These are phyloP conservation scores for Termitomyces sp. DNA, from an alignment of 768 basidiomycete species.

Conservation along the genomic window DNA sequence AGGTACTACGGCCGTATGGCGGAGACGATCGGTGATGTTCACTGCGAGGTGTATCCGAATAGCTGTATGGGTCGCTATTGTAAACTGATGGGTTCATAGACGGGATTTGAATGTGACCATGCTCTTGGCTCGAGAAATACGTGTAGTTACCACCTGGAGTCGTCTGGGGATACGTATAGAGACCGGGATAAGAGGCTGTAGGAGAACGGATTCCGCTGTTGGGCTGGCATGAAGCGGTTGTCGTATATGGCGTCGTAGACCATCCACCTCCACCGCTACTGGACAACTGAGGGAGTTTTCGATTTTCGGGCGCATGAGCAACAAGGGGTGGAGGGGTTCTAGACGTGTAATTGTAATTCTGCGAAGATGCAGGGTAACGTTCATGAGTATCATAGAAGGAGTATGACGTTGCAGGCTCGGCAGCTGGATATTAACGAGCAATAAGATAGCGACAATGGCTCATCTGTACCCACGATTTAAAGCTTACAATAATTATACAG, in stretches of 20 bases:
- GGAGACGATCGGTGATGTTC: conserved; percentile 38
- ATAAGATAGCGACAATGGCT: conserved; percentile 27
- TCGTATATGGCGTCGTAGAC: conserved; percentile 36
- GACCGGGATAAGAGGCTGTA: conserved; percentile 52
- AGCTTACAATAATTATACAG: conserved; percentile 42
- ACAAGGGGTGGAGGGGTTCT: conserved; percentile 44
- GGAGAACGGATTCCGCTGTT: conserved; percentile 49
- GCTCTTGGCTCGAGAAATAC: conserved; percentile 32
- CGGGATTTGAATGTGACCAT: conserved; percentile 17
- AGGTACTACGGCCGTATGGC: conserved; percentile 36
- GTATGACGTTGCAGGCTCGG: conserved; percentile 40
- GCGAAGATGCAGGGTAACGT: conserved; percentile 42
- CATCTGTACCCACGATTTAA: conserved; percentile 3
- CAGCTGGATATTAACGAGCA: conserved; percentile 31
- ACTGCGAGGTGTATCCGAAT: conserved; percentile 21
- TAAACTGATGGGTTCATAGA: conserved; percentile 25
- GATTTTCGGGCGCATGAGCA: conserved; percentile 39
- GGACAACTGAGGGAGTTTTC: conserved; percentile 54
- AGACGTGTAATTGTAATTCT: conserved; percentile 41
- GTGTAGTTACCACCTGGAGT: conserved; percentile 31
- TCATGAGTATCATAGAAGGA: conserved; percentile 54
- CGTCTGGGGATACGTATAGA: conserved; percentile 41
- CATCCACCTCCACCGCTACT: conserved; percentile 36
- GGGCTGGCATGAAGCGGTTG: conserved; percentile 15
- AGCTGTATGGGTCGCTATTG: conserved; percentile 25